These are phyloP conservation scores for Nepenthes alata DNA, from an alignment of 179 eudicot species.

Conservation along the genomic window DNA sequence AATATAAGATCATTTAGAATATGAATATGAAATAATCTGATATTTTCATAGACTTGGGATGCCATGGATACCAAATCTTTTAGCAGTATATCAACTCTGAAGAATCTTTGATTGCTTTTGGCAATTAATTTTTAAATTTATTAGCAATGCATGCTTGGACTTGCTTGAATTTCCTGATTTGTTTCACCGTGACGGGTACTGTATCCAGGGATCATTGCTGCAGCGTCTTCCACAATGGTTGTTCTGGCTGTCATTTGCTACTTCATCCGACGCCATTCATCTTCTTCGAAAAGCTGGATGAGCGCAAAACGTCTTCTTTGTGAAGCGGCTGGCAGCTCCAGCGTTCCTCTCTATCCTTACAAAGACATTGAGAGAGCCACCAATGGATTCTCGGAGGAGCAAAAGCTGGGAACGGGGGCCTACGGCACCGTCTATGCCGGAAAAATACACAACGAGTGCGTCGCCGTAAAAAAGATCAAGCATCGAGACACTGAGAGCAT, in stretches of 20 bases:
- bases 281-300: conserved; percentile 15
- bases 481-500: conserved; percentile 33
- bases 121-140: no score
- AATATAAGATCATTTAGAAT: no score
- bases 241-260: conserved; percentile 19
- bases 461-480: conserved; percentile 55
- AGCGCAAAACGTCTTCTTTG: conserved; percentile 33
- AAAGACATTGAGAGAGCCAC: conserved; percentile 60
- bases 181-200: not conserved
- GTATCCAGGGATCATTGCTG: conserved; percentile 33
- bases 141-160: no score
- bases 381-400: conserved; percentile 38
- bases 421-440: conserved; percentile 78
- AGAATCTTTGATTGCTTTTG: no score
- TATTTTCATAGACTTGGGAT: no score
- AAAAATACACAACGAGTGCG: conserved; percentile 35
- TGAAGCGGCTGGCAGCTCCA: conserved; percentile 42
- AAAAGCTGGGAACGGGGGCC: conserved; percentile 57
- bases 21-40: no score
- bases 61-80: no score
- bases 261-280: conserved; percentile 22
- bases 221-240: conserved; percentile 25
- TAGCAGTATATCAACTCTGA: no score
- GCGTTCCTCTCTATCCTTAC: conserved; percentile 37
- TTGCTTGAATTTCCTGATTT: no score